Percentiles rank a stretch among this genome's conserved stretches.
phyloP scores from a whole-genome alignment of 345 rosid species.

The Brassica carinata region DNA sequence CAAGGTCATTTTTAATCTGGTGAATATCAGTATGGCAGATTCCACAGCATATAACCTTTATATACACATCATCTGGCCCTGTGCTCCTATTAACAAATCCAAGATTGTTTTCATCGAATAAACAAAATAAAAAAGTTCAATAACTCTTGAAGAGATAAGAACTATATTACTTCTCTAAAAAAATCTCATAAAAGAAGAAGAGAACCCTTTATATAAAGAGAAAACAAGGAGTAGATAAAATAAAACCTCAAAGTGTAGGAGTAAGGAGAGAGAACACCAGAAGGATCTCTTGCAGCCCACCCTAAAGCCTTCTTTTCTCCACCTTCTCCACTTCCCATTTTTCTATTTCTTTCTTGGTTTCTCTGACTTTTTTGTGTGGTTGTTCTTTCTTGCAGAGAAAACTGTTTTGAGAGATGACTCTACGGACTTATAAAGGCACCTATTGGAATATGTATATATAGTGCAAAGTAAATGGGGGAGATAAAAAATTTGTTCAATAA shows the following conservation, averaged over 20 bases:
- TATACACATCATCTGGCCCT: slow-evolving; percentile 65
- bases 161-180: not conserved
- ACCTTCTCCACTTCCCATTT: slow-evolving; percentile 49
- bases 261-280: slow-evolving; percentile 69
- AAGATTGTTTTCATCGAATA: not conserved
- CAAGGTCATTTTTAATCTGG: slow-evolving; percentile 65
- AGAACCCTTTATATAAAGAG: not conserved
- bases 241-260: slow-evolving; percentile 56
- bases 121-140: not conserved
- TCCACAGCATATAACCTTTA: slow-evolving; percentile 72
- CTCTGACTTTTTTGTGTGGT: not conserved
- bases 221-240: not conserved
- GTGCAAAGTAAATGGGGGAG: not conserved
- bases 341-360: not conserved
- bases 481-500: not conserved
- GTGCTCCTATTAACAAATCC: slow-evolving; percentile 51
- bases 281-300: slow-evolving; percentile 85
- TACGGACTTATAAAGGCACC: not conserved
- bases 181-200: not conserved
- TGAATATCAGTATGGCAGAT: slow-evolving; percentile 76
- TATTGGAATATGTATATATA: slow-evolving; percentile 14
- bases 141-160: not conserved
- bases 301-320: slow-evolving; percentile 63
- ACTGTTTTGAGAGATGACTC: slow-evolving; percentile 21
- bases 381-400: not conserved